Evolutionary conservation across 2,329 filamentous ascomycete genomes (phyloP), one percentile per base, ranked within the genome.

Genomic region (Sclerotinia minor): DNA sequence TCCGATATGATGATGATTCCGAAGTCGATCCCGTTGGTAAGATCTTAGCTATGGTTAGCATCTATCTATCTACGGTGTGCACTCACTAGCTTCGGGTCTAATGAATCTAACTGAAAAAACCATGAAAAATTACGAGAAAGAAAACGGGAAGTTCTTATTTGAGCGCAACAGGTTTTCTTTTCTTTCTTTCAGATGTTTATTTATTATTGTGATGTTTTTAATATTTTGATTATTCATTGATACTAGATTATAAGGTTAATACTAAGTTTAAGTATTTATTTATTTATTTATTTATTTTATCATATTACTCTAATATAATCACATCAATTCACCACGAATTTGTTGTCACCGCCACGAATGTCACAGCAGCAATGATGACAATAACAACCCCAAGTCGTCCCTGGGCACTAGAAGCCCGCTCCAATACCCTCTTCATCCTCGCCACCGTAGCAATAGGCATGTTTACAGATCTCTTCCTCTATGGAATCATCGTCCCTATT

Each of bases 391-490:
- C 59, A 38, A 38, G 32, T 24, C 45, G 15, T 50, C 59, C 59
- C 1, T 50, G 59, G 59, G 59, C 59, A 38, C 19, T 61, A 3
- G 29, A 61, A 21, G 59, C 45, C 24, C 82, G 87, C n/a, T 87
- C 85, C 15, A 85, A 82, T 64, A 84, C 83, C 2, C 73, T 81
- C 57, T 89, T 89, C 78, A 87, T 88, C 71, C 75, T 87, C 50
- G 76, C 80, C 8, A 87, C 85, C 2, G 84, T 89, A 17, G 82
- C 80, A 4, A 76, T 85, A 26, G 84, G 82, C 54, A 80, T 85
- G 2, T 87, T 86, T 72, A 84, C 83, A 0, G 85, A 87, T 73
- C 77, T 87, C 17, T 87, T 87, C 74, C 79, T 88, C 1, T 88
- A 87, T 73, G 84, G 83, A 1, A 78, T 88, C 2, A 79, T 88